These are phyloP conservation scores for Chrysanthemum makinoi DNA, from an alignment of 129 eudicot genomes.

Conservation along the genomic window DNA sequence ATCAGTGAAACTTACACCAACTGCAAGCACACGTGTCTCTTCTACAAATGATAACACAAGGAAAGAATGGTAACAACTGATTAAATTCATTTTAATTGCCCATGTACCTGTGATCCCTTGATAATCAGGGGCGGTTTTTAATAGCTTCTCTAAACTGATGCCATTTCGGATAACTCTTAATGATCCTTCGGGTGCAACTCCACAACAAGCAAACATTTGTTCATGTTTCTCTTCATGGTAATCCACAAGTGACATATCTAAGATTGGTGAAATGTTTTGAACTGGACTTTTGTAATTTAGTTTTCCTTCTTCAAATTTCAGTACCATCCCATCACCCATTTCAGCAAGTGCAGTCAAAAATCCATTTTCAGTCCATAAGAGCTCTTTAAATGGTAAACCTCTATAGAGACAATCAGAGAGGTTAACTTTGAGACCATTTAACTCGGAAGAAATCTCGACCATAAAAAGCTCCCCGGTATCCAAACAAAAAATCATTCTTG, in stretches of 20 bases:
- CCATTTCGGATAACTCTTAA: constrained; percentile 86
- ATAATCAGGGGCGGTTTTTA: constrained; percentile 84
- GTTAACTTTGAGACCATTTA: constrained; percentile 58
- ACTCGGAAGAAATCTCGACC: constrained; percentile 53
- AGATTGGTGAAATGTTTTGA: constrained; percentile 89
- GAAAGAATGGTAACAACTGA: constrained; percentile 75
- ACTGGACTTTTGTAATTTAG: constrained; percentile 56
- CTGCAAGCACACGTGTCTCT: constrained; percentile 94
- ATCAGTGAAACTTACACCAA: constrained; percentile 90
- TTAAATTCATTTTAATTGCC: constrained; percentile 69
- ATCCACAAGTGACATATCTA: constrained; percentile 84
- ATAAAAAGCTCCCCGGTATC: constrained; percentile 81
- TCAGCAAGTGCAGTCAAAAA: constrained; percentile 77
- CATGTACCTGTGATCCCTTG: constrained; percentile 91
- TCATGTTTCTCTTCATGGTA: constrained; percentile 84
- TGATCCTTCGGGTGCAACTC: constrained; percentile 92
- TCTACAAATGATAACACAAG: constrained; percentile 92
- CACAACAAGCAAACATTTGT: constrained; percentile 97
- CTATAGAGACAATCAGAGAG: constrained; percentile 78
- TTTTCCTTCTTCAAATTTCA: constrained; percentile 72
- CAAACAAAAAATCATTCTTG: constrained; percentile 71
- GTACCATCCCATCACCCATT: constrained; percentile 95
- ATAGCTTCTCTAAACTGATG: constrained; percentile 66
- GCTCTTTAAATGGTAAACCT: constrained; percentile 62
- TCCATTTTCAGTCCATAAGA: constrained; percentile 81